Evolutionary conservation across 805 yeast genomes (phyloP).

Genomic region (Wickerhamia fluorescens): DNA sequence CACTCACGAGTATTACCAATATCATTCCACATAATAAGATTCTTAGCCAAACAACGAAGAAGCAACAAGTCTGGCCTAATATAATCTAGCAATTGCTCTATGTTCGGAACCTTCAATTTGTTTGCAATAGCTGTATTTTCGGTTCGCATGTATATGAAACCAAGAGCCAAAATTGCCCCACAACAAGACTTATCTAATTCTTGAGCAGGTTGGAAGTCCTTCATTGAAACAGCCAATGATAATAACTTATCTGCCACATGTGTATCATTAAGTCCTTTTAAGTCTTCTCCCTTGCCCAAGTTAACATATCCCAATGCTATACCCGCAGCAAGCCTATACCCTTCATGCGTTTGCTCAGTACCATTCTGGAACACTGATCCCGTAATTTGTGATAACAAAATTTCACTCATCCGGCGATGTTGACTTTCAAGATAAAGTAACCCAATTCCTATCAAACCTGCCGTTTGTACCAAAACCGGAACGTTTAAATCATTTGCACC

Average conservation of each 20-base stretch:
- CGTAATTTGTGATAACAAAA: slow-evolving; percentile 62
- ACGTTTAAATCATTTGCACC: slow-evolving; percentile 91
- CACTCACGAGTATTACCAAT: slow-evolving; percentile 46
- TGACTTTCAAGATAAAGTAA: slow-evolving; percentile 69
- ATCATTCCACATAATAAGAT: slow-evolving; percentile 66
- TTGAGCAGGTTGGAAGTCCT: slow-evolving; percentile 54
- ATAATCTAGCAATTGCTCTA: slow-evolving; percentile 55
- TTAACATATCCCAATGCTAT: slow-evolving; percentile 80
- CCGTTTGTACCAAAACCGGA: slow-evolving; percentile 75
- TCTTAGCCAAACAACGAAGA: slow-evolving; percentile 54
- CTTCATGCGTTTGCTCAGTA: slow-evolving; percentile 56
- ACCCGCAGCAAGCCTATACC: slow-evolving; percentile 84
- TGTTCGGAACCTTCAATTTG: slow-evolving; percentile 54
- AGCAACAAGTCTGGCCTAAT: slow-evolving; percentile 73
- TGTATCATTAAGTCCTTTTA: slow-evolving; percentile 54
- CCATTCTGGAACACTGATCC: slow-evolving; percentile 50
- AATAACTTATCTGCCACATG: slow-evolving; percentile 56
- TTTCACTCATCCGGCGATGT: slow-evolving; percentile 81
- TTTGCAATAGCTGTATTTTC: slow-evolving; percentile 52
- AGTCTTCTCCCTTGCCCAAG: slow-evolving; percentile 63
- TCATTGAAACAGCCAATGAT: slow-evolving; percentile 49
- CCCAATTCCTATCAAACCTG: slow-evolving; percentile 89
- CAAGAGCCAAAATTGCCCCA: slow-evolving; percentile 74
- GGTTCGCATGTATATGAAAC: slow-evolving; percentile 67
- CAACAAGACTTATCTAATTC: slow-evolving; percentile 56